Evolutionary conservation across 176 grass and related monocot species (phyloP).

Genomic region (Oryza australiensis): DNA sequence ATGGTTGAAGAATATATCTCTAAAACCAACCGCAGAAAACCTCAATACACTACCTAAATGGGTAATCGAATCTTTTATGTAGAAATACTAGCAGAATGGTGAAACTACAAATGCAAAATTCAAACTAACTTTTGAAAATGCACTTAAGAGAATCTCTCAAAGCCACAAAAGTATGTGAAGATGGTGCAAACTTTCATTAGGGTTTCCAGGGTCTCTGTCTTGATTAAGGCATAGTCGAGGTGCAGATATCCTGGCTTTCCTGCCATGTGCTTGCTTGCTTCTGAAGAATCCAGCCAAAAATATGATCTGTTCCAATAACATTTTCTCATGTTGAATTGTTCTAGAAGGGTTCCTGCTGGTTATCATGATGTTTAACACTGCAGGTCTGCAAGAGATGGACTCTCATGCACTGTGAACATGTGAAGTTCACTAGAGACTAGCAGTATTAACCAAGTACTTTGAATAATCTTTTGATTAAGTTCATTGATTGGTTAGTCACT

Average conservation of each 20-base stretch:
- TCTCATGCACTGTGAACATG: neutral
- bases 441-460: neutral
- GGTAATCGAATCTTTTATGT: neutral
- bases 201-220: conserved; percentile 6
- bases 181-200: conserved; percentile 14
- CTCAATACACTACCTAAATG: neutral
- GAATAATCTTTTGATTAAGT: conserved; percentile 2
- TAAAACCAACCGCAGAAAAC: neutral
- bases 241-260: conserved; percentile 22
- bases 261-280: conserved; percentile 43
- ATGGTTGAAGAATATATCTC: neutral
- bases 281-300: conserved; percentile 33
- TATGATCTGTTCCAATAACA: conserved; percentile 9
- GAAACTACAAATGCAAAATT: neutral
- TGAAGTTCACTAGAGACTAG: neutral
- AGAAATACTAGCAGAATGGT: neutral
- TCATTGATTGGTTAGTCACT: neutral
- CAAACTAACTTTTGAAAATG: neutral
- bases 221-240: conserved; percentile 33
- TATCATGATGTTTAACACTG: conserved; percentile 29
- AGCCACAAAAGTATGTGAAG: neutral
- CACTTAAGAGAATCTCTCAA: neutral
- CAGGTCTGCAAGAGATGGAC: neutral
- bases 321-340: conserved; percentile 29
- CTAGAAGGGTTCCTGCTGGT: conserved; percentile 7